phyloP scores from a whole-genome alignment of 106 monocot genomes.

The Acorus calamus region DNA sequence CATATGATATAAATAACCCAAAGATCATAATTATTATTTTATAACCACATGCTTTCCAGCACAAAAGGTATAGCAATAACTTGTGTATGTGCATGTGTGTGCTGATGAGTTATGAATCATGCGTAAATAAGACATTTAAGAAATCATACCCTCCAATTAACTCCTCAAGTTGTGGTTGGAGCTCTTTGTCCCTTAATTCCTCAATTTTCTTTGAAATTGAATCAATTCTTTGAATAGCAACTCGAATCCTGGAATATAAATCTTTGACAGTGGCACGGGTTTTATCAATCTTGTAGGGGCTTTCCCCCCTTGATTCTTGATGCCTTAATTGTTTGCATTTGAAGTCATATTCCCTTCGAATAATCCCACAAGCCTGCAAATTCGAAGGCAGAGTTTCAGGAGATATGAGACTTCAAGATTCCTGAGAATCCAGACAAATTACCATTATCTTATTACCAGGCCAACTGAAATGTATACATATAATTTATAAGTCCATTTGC shows the following conservation, averaged over 20 bases:
- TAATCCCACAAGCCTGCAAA: slow-evolving; percentile 60
- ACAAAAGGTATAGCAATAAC: too few species aligned
- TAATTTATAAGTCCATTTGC: too few species aligned
- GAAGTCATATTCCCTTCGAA: slow-evolving; percentile 76
- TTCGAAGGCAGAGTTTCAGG: too few species aligned
- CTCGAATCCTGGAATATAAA: slow-evolving; percentile 74
- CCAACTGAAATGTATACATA: too few species aligned
- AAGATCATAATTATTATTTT: too few species aligned
- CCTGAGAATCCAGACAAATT: too few species aligned
- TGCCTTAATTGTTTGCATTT: slow-evolving; percentile 64
- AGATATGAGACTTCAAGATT: too few species aligned
- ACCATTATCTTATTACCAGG: too few species aligned
- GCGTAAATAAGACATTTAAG: not conserved
- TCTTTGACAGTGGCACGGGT: slow-evolving; percentile 89
- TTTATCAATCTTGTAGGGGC: slow-evolving; percentile 47
- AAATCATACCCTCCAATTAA: slow-evolving; percentile 73
- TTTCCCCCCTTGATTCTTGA: slow-evolving; percentile 59
- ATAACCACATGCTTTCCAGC: too few species aligned
- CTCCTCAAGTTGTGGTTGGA: slow-evolving; percentile 93
- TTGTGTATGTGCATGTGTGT: too few species aligned
- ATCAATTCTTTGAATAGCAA: slow-evolving; percentile 86
- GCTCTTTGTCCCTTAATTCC: slow-evolving; percentile 78
- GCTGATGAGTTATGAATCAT: too few species aligned
- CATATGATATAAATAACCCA: too few species aligned
- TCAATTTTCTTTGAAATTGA: slow-evolving; percentile 84